A percentile compares a stretch with the other conserved stretches of the same genome.
These are phyloP conservation scores for Rachicladosporium sp. DNA, from an alignment of 2,329 filamentous ascomycete genomes.

Conservation along the genomic window DNA sequence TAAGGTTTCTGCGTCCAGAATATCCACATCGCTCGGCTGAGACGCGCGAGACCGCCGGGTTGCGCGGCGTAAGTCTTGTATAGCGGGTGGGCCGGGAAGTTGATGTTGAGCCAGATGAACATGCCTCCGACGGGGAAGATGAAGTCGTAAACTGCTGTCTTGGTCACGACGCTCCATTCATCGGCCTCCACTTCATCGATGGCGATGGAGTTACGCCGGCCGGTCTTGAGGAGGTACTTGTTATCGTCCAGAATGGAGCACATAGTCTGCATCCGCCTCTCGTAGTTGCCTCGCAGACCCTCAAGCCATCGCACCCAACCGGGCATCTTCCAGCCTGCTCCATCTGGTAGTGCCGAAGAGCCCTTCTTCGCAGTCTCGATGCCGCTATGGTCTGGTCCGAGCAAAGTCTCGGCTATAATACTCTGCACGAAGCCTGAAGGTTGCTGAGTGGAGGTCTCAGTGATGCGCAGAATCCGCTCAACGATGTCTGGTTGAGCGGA, in stretches of 20 bases:
- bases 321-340: slow-evolving; percentile 61
- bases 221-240: slow-evolving; percentile 52
- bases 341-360: slow-evolving; percentile 36
- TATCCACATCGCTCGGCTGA: slow-evolving; percentile 58
- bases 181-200: slow-evolving; percentile 56
- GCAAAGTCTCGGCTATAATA: slow-evolving; percentile 63
- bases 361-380: slow-evolving; percentile 34
- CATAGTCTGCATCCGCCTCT: slow-evolving; percentile 74
- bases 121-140: slow-evolving; percentile 75
- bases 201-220: slow-evolving; percentile 27
- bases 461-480: slow-evolving; percentile 63
- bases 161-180: slow-evolving; percentile 66
- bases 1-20: slow-evolving; percentile 58
- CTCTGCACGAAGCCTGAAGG: slow-evolving; percentile 86
- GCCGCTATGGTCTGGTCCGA: slow-evolving; percentile 52
- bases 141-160: slow-evolving; percentile 62
- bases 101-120: slow-evolving; percentile 74
- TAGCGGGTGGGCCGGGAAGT: slow-evolving; percentile 56
- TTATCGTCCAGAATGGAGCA: slow-evolving; percentile 58
- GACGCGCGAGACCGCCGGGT: slow-evolving; percentile 33
- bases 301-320: slow-evolving; percentile 89
- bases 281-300: slow-evolving; percentile 70
- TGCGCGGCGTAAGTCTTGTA: slow-evolving; percentile 37
- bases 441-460: slow-evolving; percentile 69
- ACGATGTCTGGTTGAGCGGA: slow-evolving; percentile 69